Evolutionary conservation across 345 rosid genomes (phyloP), one percentile per base, ranked within the genome.

Genomic region (Excoecaria agallocha): DNA sequence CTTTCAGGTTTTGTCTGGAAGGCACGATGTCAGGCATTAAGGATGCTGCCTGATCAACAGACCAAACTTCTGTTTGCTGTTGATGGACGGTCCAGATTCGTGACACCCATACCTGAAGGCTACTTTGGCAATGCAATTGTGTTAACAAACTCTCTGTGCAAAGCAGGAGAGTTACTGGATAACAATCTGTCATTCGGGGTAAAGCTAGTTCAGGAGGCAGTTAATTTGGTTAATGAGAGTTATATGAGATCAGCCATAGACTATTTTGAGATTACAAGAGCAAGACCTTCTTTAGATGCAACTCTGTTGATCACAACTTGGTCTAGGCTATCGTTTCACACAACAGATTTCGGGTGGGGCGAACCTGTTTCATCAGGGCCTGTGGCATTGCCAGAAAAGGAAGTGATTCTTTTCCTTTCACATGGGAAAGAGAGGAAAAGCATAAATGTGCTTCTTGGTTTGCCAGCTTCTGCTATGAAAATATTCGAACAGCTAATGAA

Each of bases 271-370:
- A 82, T 74, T 11, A 95, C 96, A 59, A 82, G 98, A 55, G 92
- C 88, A 30, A 90, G 98, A 85, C 99, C 97, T 25, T 89, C 93
- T 20, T 72, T 91, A 12, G 84, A 89, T 25, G 91, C 93, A 37
- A 93, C 98, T 30, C 87, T 93, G 54, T 76, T 91, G 57, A 84
- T 93, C 72, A 91, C 99, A 30, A 85, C 97, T 17, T 95, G 99
- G 96, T 88, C 94, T 16, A 88, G 88, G 79, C 80, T 95, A 50
- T 78, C 97, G 46, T 91, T 95, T 79, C 86, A 90, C 73, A 82
- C 93, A 0, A 90, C 86, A n/a, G 91, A 95, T 52, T 93, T 92
- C 56, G 97, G 96, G 37, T 94, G 97, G 98, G 97, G 98, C 24
- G 89, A 86, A 74, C 93, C 97, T 1, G 57, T 89, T 41, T 73